Percentiles rank a stretch among this genome's conserved stretches.
Conservation (phyloP, 1,139 yeast genomes). For the Suhomyces maxii region DNA sequence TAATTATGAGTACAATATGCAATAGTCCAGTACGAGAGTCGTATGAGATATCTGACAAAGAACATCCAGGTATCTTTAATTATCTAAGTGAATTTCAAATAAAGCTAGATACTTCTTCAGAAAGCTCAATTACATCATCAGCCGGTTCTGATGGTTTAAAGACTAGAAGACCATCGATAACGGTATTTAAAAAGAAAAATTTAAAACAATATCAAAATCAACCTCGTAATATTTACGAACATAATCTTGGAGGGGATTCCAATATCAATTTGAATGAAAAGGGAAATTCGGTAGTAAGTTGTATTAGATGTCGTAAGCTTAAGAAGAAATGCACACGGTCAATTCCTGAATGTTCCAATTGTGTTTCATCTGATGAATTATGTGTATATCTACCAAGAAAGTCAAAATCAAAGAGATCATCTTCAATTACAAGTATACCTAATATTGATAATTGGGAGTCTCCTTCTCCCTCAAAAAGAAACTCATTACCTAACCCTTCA, state of each 20-base stretch:
- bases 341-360: slow-evolving; percentile 27
- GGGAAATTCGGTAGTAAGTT: slow-evolving; percentile 22
- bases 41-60: slow-evolving; percentile 10
- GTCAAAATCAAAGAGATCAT: slow-evolving; percentile 4
- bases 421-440: slow-evolving; percentile 1
- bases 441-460: not conserved
- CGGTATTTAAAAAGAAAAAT: slow-evolving; percentile 26
- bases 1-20: not conserved
- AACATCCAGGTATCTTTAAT: slow-evolving; percentile 15
- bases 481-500: not conserved
- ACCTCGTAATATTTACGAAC: slow-evolving; percentile 20
- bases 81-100: slow-evolving; percentile 21
- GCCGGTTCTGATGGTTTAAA: slow-evolving; percentile 8
- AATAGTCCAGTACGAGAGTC: not conserved
- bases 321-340: slow-evolving; percentile 26
- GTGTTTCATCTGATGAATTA: slow-evolving; percentile 23
- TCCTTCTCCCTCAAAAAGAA: not conserved
- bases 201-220: slow-evolving; percentile 13
- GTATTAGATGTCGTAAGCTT: slow-evolving; percentile 26
- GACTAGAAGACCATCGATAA: slow-evolving; percentile 14
- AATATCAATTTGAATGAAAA: slow-evolving; percentile 17
- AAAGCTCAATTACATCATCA: slow-evolving; percentile 1
- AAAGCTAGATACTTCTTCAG: slow-evolving; percentile 5
- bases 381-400: slow-evolving; percentile 24
- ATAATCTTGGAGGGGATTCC: slow-evolving; percentile 17